Base-by-base conservation (phyloP, 139 green algal species). In the Chlorella sp. region DNA sequence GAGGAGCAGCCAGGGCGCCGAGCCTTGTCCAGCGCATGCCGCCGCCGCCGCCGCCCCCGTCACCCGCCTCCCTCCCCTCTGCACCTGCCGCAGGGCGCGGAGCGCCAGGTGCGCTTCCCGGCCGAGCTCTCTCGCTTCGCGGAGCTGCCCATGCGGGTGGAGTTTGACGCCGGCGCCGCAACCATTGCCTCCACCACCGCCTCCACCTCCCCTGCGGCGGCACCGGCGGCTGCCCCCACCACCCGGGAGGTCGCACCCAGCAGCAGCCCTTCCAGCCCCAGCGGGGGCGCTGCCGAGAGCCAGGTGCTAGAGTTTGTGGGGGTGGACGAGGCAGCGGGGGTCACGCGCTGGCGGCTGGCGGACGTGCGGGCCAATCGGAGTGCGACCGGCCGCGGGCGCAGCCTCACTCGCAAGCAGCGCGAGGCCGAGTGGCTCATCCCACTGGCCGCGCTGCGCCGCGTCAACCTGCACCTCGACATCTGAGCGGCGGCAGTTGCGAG, bases 391-490 rank as follows among this genome's bases (percentile, higher is more conserved):
- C 93, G 93, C 71, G 90, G 90, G 19, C 77, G 89, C 17, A 63
- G 58, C 8, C 61, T 94, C 51, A 86, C 60, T 33, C 87, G 88
- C 38, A 83, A 81, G 81, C 82, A 92, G 83, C 79, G 77, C 5
- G 68, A 89, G 25, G 42, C 76, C 71, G 27, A 53, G 43, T 72
- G 81, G 60, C 40, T 41, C 2, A 84, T 94, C 1, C 62, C 71
- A 1, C n/a, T 92, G 21, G 51, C 60, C 0, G 61, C 71, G 53
- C 66, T 94, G 17, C 45, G 56, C 45, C 38, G 62, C 15, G 87
- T 90, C 7, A 82, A 84, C 45, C 76, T 94, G 27, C 83, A 92
- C 72, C 74, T 94, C 0, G 87, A 94, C 78, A 85, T 93, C 21
- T 94, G 62, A 88, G 4, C n/a, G n/a, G n/a, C n/a, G n/a, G n/a